phyloP scores from a whole-genome alignment of 192 early-diverging fungal species.

The Backusella macrospora region DNA sequence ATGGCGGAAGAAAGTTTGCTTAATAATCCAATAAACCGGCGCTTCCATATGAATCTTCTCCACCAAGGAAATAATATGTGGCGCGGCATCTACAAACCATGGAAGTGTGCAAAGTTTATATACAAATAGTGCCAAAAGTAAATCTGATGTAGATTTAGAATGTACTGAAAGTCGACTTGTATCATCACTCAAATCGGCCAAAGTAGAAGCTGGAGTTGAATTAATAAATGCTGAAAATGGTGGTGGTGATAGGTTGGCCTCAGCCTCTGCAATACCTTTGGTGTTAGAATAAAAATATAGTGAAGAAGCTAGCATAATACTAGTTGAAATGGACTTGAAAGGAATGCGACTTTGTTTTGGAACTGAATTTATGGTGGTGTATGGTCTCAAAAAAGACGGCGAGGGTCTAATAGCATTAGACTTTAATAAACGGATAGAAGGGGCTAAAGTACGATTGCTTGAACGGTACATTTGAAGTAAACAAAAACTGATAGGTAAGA shows the following conservation, averaged over 20 bases:
- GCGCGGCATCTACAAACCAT: slow-evolving; percentile 62
- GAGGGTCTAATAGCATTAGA: not conserved
- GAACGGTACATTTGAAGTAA: slow-evolving; percentile 17
- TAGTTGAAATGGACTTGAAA: slow-evolving; percentile 20
- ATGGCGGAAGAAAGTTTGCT: slow-evolving; percentile 89
- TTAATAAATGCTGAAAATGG: slow-evolving; percentile 23
- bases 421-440: not conserved
- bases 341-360: not conserved
- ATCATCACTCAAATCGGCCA: slow-evolving; percentile 41
- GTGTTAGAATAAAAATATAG: not conserved
- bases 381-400: not conserved
- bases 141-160: slow-evolving; percentile 56
- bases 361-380: slow-evolving; percentile 4
- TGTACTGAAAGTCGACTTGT: slow-evolving; percentile 43
- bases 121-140: slow-evolving; percentile 67
- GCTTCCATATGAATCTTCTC: slow-evolving; percentile 51
- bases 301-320: not conserved
- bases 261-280: slow-evolving; percentile 11
- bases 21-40: slow-evolving; percentile 69
- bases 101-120: slow-evolving; percentile 72
- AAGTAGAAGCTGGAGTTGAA: slow-evolving; percentile 14
- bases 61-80: slow-evolving; percentile 56
- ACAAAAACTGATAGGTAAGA: not conserved
- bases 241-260: not conserved
- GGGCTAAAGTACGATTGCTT: not conserved